Conservation (phyloP, 139 green algal species). For the Volvox africanus region DNA sequence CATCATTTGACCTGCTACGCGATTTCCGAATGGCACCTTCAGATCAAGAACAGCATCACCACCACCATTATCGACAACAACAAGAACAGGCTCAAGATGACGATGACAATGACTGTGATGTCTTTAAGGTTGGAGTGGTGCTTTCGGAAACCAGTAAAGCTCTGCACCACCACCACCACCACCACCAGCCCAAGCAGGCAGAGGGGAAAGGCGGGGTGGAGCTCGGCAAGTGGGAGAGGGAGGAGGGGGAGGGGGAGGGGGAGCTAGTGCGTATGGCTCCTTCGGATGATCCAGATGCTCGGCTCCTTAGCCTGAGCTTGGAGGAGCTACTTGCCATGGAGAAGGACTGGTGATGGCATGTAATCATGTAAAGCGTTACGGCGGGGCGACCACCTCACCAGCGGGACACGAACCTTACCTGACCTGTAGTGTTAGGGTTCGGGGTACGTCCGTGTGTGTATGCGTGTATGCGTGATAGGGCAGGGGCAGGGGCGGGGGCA, state of each 20-base stretch:
- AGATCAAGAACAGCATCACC: neutral
- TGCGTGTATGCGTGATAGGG: too few species aligned
- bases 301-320: constrained; percentile 53
- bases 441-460: too few species aligned
- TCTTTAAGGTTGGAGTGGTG: neutral
- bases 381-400: too few species aligned
- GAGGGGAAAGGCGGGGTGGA: neutral
- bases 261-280: neutral
- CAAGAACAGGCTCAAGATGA: neutral
- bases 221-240: constrained; percentile 7
- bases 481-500: too few species aligned
- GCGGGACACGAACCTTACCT: too few species aligned
- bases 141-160: too few species aligned
- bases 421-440: too few species aligned
- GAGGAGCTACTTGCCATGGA: constrained; percentile 61
- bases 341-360: constrained; percentile 31
- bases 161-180: too few species aligned
- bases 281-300: constrained; percentile 50
- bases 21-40: neutral
- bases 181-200: neutral
- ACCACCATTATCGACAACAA: neutral
- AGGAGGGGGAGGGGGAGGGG: constrained; percentile 32
- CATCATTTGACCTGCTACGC: neutral
- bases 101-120: neutral
- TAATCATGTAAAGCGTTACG: too few species aligned